Evolutionary conservation across 805 yeast species (phyloP).

Genomic region (Saccharomycopsis lassenensis): DNA sequence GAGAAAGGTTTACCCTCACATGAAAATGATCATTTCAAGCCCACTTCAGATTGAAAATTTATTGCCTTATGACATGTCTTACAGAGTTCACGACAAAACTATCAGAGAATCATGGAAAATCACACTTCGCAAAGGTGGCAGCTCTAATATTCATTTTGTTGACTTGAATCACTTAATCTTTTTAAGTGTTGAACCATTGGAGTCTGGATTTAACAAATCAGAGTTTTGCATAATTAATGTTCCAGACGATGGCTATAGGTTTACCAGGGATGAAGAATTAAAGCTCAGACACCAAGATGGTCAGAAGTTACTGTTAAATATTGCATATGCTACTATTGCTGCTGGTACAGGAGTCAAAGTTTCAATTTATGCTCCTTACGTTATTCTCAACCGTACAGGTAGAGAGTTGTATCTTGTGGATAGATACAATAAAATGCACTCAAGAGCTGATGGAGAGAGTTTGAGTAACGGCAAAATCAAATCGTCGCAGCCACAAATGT

Average conservation of each 20-base stretch:
- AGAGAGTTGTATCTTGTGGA: conserved; percentile 51
- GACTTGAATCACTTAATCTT: conserved; percentile 60
- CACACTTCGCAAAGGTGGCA: conserved; percentile 48
- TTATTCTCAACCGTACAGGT: conserved; percentile 73
- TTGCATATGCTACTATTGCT: conserved; percentile 43
- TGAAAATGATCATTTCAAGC: conserved; percentile 66
- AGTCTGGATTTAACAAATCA: conserved; percentile 49
- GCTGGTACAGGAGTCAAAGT: conserved; percentile 53
- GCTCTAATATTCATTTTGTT: conserved; percentile 71
- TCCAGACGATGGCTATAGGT: conserved; percentile 36
- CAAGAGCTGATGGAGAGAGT: conserved; percentile 26
- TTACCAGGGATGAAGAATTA: conserved; percentile 44
- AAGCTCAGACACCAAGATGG: conserved; percentile 50
- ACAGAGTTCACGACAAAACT: conserved; percentile 67
- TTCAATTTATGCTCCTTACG: conserved; percentile 73
- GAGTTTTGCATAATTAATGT: conserved; percentile 64
- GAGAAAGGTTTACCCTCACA: conserved; percentile 70
- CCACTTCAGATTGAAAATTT: conserved; percentile 81
- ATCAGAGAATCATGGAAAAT: conserved; percentile 58
- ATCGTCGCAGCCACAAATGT: conserved; percentile 55
- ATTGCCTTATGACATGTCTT: conserved; percentile 70
- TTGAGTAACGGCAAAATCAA: conserved; percentile 24
- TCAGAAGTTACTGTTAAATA: conserved; percentile 49
- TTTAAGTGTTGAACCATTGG: conserved; percentile 55
- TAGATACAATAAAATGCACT: conserved; percentile 39